phyloP scores from a whole-genome alignment of 208 protist species.

The Leishmania amazonensis region DNA sequence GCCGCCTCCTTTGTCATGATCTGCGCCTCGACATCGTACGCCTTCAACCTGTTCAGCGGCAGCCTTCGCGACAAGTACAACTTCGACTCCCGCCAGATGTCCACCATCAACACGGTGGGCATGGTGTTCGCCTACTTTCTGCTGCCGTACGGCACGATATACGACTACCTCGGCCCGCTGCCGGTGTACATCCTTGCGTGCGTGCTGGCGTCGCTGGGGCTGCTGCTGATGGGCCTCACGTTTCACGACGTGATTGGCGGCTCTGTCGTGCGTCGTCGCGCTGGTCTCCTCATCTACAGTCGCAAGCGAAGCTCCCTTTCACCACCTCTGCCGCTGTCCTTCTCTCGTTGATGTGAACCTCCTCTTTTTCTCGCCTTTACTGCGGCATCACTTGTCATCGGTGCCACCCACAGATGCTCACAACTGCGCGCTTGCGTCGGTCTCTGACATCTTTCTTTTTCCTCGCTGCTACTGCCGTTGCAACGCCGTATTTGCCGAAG shows the following conservation, averaged over 20 bases:
- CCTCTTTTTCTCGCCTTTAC: neutral
- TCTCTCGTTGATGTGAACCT: slow-evolving; percentile 1
- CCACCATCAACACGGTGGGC: slow-evolving; percentile 50
- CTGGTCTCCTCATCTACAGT: no score
- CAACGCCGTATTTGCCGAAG: neutral
- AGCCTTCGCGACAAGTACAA: slow-evolving; percentile 39
- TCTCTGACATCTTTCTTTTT: neutral
- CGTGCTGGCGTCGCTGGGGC: slow-evolving; percentile 34
- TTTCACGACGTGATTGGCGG: slow-evolving; percentile 51
- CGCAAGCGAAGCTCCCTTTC: neutral
- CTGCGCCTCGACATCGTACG: slow-evolving; percentile 52
- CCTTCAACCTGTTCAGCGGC: slow-evolving; percentile 63
- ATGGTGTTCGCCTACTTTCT: slow-evolving; percentile 45
- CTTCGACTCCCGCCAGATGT: slow-evolving; percentile 50
- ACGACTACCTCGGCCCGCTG: slow-evolving; percentile 58
- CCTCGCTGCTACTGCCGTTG: neutral
- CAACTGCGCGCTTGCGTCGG: neutral
- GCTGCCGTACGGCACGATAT: slow-evolving; percentile 52
- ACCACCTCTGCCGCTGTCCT: neutral
- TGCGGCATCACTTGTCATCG: neutral
- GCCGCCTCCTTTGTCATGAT: slow-evolving; percentile 40
- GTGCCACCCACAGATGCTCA: neutral
- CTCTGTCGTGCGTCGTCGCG: neutral
- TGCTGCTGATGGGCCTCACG: slow-evolving; percentile 46
- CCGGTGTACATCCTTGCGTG: slow-evolving; percentile 38